A percentile compares a stretch with the other conserved stretches of the same genome.
These are phyloP conservation scores for Phytophthora cactorum DNA, from an alignment of 352 stramenopile genomes.

Conservation along the genomic window DNA sequence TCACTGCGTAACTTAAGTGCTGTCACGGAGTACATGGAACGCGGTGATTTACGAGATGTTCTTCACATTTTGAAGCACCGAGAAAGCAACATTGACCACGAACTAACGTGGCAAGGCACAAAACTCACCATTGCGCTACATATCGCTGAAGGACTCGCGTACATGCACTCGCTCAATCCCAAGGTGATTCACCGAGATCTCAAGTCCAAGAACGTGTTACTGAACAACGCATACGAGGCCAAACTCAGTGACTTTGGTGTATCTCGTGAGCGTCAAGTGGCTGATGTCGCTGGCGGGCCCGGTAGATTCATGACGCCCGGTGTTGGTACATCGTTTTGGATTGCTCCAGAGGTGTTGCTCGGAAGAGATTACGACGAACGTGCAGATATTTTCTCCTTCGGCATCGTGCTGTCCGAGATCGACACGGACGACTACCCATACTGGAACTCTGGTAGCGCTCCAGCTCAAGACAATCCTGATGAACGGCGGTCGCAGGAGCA, in stretches of 20 bases:
- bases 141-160: conserved; percentile 67
- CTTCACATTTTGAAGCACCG: conserved; percentile 47
- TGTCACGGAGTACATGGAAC: conserved; percentile 82
- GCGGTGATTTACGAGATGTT: conserved; percentile 69
- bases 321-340: conserved; percentile 56
- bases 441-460: conserved; percentile 46
- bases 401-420: conserved; percentile 55
- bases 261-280: conserved; percentile 46
- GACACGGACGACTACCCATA: conserved; percentile 59
- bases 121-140: conserved; percentile 70
- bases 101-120: conserved; percentile 51
- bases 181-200: conserved; percentile 83
- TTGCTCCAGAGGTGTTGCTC: conserved; percentile 48
- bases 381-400: conserved; percentile 55
- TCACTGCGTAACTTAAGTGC: conserved; percentile 56
- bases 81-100: conserved; percentile 25
- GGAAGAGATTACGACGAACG: conserved; percentile 52
- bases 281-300: conserved; percentile 18
- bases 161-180: conserved; percentile 70
- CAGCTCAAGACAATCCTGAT: conserved; percentile 27
- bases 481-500: conserved; percentile 48
- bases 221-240: conserved; percentile 60
- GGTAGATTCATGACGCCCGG: conserved; percentile 62
- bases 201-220: conserved; percentile 82
- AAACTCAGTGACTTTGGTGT: conserved; percentile 85